Evolutionary conservation across 768 basidiomycete genomes (phyloP), one percentile per base, ranked within the genome.

Genomic region (Suillus alpinus): DNA sequence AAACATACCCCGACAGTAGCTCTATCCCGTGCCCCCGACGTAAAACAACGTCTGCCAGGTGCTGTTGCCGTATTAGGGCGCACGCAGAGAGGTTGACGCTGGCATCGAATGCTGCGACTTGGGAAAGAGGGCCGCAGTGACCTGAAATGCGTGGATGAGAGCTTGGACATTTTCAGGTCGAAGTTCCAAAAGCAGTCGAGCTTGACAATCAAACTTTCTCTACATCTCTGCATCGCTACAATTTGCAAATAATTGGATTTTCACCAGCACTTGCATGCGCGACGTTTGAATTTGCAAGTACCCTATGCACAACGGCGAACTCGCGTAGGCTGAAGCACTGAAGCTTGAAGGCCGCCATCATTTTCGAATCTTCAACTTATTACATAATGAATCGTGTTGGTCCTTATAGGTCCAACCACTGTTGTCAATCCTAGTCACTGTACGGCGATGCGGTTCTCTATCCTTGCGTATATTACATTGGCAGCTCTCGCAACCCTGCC

Each of bases 1-100:
- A 37, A 31, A 34, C 71, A 44, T 58, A 78, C 77, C 59, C 77
- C 77, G 56, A 78, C 61, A 3, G 74, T 63, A 5, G 77, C 67
- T 58, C 61, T 71, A 60, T 78, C 76, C 57, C 68, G 72, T 12
- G 67, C 70, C 6, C 74, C 72, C 36, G 65, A 53, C 13, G 67
- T 39, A 39, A 26, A 55, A 40, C 26, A 39, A 26, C 53, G 53
- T 26, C 26, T 39, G 37, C 16, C 26, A 37, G 16, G 26, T 39
- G 26, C 6, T 12, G 16, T 39, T 26, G 37, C 9, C 23, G 16
- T 29, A 23, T 39, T 55, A 29, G 5, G 23, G 34, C 36, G 37
- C 37, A 3, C 10, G 2, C 8, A 16, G 5, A 53, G 16, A 23
- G 2, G 23, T 14, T 37, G 52, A 4, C 20, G 36, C 6, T 12